These are phyloP conservation scores for Suillus subalutaceus DNA, from an alignment of 768 basidiomycete species.

Conservation along the genomic window DNA sequence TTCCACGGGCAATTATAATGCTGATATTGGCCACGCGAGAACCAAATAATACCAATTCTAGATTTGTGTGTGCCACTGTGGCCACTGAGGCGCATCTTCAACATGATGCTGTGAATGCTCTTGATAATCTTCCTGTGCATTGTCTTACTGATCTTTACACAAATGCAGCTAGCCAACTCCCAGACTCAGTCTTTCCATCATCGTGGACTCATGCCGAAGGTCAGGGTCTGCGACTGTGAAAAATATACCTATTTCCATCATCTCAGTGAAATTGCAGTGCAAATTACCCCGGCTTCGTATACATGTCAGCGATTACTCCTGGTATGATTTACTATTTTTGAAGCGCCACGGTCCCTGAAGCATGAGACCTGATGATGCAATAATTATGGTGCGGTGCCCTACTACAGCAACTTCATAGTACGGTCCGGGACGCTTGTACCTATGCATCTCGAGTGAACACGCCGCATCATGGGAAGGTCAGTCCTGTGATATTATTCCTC, in stretches of 20 bases:
- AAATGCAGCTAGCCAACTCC: neutral
- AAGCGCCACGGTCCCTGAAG: neutral
- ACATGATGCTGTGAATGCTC: neutral
- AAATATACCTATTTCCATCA: neutral
- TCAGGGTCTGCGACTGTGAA: neutral
- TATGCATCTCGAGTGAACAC: neutral
- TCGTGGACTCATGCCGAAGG: neutral
- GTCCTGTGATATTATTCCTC: neutral
- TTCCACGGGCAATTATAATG: slow-evolving; percentile 13
- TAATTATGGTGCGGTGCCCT: slow-evolving; percentile 5
- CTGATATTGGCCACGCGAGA: slow-evolving; percentile 10
- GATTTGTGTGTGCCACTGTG: neutral
- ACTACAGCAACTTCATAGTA: slow-evolving; percentile 3
- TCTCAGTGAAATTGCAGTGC: neutral
- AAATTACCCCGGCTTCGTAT: neutral
- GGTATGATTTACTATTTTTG: neutral
- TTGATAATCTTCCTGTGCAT: neutral
- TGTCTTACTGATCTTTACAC: neutral
- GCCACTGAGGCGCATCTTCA: neutral
- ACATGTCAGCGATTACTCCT: neutral
- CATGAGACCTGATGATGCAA: no score
- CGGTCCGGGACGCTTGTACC: neutral
- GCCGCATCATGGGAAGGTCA: neutral
- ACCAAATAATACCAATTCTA: slow-evolving; percentile 32
- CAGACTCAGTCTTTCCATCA: neutral